Evolutionary conservation across 2,329 filamentous ascomycete genomes (phyloP), one percentile per base, ranked within the genome.

Genomic region (Cytospora piceicola): DNA sequence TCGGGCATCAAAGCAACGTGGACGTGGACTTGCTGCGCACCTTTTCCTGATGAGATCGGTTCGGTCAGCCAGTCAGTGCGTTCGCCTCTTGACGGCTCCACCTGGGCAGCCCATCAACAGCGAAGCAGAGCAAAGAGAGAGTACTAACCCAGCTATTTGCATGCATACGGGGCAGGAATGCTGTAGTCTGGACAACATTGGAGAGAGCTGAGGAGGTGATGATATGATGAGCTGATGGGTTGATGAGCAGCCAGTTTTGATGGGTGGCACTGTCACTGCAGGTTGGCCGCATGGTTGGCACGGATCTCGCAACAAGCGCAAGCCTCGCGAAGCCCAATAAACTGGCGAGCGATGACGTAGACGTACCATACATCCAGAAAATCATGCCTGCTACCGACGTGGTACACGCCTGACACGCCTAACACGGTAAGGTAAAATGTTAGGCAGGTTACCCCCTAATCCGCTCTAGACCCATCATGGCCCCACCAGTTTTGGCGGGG

Each of bases 281-380:
- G 20, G 20, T 9, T 9, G 8, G 54, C 24, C 53, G n/a, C 36
- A 30, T 27, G 42, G 39, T 32, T 59, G 42, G 42, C 27, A 27
- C 29, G 15, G 27, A n/a, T 46, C 36, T 59, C 20, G 46, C 3
- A 24, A 24, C 27, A 58, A 53, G 32, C 30, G 42, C n/a, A 59
- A 49, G 51, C 54, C 64, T 64, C 51, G 65, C 61, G 64, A 61
- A 53, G 36, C 36, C 56, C 36, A 32, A 27, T 5, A 2, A 39
- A 52, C 14, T 61, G 55, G 53, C 57, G 42, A n/a, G 15, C 24
- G n/a, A 65, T 67, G 65, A 67, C 65, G 65, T 67, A 62, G 62
- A 24, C 46, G 32, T 52, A 56, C 22, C 34, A 24, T 39, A 17
- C 14, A 46, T 22, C 9, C 15, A 22, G 20, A 11, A 3, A 22